A percentile compares a stretch with the other conserved stretches of the same genome.
phyloP scores from a whole-genome alignment of 805 yeast species.

The Kodamaea neixiangensis region DNA sequence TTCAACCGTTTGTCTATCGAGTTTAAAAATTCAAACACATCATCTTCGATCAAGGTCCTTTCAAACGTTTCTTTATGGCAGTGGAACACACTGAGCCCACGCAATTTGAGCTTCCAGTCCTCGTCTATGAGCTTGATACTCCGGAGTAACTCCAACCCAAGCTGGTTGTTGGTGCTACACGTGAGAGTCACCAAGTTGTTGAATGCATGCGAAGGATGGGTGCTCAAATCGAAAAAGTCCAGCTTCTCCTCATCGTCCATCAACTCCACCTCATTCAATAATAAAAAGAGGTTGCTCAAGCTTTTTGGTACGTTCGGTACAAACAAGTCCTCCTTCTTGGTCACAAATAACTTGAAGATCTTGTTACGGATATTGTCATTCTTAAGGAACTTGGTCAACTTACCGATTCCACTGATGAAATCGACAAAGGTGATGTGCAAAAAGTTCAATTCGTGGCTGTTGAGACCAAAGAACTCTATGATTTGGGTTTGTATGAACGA shows the following conservation, averaged over 20 bases:
- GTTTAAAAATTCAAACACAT: conserved; percentile 15
- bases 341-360: conserved; percentile 34
- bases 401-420: conserved; percentile 24
- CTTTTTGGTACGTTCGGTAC: conserved; percentile 27
- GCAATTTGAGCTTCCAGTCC: conserved; percentile 25
- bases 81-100: conserved; percentile 33
- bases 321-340: conserved; percentile 23
- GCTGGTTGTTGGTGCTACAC: conserved; percentile 33
- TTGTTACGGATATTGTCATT: conserved; percentile 25
- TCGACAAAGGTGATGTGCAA: conserved; percentile 36
- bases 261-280: conserved; percentile 33
- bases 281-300: conserved; percentile 33
- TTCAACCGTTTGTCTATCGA: conserved; percentile 21
- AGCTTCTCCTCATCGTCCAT: conserved; percentile 13
- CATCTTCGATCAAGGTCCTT: too few relatives aligned
- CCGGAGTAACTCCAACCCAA: conserved; percentile 30
- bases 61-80: conserved; percentile 27
- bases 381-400: conserved; percentile 26
- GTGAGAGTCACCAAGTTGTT: conserved; percentile 30
- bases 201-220: conserved; percentile 22
- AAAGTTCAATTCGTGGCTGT: conserved; percentile 27
- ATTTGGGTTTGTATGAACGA: conserved; percentile 23
- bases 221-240: conserved; percentile 21
- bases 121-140: conserved; percentile 22
- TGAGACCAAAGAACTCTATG: conserved; percentile 27